Conservation (phyloP, 139 green algal species). For the Volvox africanus region DNA sequence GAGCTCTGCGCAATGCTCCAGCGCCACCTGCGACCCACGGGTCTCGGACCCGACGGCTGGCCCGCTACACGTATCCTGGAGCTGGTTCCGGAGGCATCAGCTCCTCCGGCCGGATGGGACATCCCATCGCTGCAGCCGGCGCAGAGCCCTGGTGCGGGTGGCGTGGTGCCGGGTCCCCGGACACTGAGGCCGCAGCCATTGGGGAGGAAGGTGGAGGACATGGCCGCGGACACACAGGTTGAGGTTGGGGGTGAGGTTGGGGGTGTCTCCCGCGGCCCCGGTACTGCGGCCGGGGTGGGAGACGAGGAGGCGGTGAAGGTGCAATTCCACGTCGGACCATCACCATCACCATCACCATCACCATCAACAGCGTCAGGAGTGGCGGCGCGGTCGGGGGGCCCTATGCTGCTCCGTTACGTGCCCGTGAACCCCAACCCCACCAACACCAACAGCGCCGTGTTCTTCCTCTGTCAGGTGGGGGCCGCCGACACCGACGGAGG, state of each 20-base stretch:
- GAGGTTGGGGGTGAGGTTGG: not conserved
- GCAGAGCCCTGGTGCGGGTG: too few species aligned
- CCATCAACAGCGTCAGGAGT: too few species aligned
- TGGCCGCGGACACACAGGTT: too few species aligned
- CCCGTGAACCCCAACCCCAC: slow-evolving; percentile 67
- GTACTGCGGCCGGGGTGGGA: too few species aligned
- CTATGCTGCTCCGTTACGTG: slow-evolving; percentile 39
- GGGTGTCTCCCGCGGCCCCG: too few species aligned
- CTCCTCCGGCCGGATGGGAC: not conserved
- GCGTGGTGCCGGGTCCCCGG: too few species aligned
- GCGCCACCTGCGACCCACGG: slow-evolving; percentile 34
- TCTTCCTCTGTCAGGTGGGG: slow-evolving; percentile 58
- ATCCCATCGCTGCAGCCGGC: too few species aligned
- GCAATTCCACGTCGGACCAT: too few species aligned
- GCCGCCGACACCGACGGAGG: too few species aligned
- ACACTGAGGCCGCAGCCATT: not conserved
- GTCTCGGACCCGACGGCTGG: slow-evolving; percentile 13
- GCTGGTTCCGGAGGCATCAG: not conserved
- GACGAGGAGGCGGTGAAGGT: too few species aligned
- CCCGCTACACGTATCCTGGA: not conserved
- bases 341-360: too few species aligned
- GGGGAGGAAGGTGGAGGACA: not conserved
- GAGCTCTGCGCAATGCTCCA: slow-evolving; percentile 30
- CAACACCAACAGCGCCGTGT: slow-evolving; percentile 67
- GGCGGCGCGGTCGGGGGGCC: not conserved